phyloP scores from a whole-genome alignment of 306 rosid genomes.

The Cyclanthera cordifolia region DNA sequence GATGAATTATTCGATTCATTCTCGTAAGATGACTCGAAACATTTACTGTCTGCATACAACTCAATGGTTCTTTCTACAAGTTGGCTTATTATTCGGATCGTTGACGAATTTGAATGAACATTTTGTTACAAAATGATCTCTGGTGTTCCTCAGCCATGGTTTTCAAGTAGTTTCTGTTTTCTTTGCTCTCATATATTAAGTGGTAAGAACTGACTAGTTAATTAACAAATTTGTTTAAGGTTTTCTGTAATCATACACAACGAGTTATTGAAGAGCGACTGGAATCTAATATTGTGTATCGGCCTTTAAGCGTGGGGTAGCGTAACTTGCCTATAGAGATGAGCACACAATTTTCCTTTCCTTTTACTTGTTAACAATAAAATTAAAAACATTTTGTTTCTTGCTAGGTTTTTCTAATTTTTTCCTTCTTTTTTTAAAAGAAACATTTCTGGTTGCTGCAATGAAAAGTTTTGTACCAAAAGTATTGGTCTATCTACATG shows the following conservation, averaged over 20 bases:
- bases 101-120: background rate
- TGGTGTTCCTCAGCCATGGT: background rate
- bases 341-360: background rate
- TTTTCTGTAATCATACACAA: background rate
- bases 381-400: background rate
- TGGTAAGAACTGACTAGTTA: background rate
- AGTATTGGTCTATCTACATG: background rate
- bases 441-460: background rate
- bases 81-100: background rate
- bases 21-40: background rate
- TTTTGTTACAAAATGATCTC: background rate
- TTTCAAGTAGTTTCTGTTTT: background rate
- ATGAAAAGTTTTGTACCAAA: background rate
- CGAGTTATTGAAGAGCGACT: background rate
- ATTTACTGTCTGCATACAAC: background rate
- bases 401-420: background rate
- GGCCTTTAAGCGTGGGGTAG: background rate
- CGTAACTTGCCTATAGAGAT: background rate
- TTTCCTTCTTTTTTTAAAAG: background rate
- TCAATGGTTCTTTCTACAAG: background rate
- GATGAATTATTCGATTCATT: background rate
- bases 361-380: background rate
- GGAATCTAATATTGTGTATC: background rate
- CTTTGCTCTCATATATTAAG: background rate
- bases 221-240: background rate